Base-by-base conservation (phyloP, 169 alveolate genomes). In the Plasmodium vinckei region DNA sequence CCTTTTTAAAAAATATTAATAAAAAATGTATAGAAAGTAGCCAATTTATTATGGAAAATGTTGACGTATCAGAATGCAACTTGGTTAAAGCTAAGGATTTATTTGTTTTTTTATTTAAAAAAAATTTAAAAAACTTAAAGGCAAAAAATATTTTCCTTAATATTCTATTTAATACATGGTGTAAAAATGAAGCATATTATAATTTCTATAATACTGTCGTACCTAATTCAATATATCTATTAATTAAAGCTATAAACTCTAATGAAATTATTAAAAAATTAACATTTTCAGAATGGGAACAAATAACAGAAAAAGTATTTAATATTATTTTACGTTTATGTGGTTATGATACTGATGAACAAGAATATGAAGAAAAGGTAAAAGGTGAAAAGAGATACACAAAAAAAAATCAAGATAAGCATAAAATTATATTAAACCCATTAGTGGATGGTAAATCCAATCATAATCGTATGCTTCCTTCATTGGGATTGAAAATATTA, bases 301-400 rank as follows among this genome's bases (percentile, higher is more conserved):
- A 49, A 59, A 17, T 71, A 33, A 59, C 68, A 9, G 91, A 69
- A 21, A 86, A 86, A 21, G 84, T 86, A 1, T 86, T 69, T 53
- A 42, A 21, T 47, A 53, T 86, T 39, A 61, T 86, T 70, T 46
- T 86, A 46, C 91, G 91, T 65, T 59, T 86, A 27, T 86, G 91
- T 49, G 87, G 87, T 57, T 70, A 86, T 69, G 60, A 21, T 17
- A 33, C 12, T 54, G 42, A 12, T 17, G 60, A 17, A 9, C 19
- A 21, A 13, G 61, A 71, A 25, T 42, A 46, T 68, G 47, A 54
- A 25, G 42, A 73, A 17, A 6, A 33, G 13, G 6, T 21, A 27
- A 51, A 9, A 27, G 42, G 17, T 7, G 56, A 44, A 46, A 68
- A 77, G 49, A 46, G 19, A 39, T 42, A 12, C 7, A 39, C 9